These are phyloP conservation scores for Phytophthora boehmeriae DNA, from an alignment of 352 stramenopile species.

Conservation along the genomic window DNA sequence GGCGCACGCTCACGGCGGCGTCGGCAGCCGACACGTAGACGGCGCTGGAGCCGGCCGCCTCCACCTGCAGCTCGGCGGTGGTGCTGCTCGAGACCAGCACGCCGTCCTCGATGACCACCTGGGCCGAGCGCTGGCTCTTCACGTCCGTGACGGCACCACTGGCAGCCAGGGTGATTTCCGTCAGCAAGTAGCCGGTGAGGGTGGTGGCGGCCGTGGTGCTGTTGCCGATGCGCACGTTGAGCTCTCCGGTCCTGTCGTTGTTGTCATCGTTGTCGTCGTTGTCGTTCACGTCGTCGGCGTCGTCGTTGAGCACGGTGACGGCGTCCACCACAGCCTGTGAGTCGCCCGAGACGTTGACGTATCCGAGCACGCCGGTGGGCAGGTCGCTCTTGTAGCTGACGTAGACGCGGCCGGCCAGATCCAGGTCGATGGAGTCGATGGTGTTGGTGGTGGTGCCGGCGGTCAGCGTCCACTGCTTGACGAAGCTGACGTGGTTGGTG, in stretches of 20 bases:
- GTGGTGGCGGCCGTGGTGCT: neutral
- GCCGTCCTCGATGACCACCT: slow-evolving; percentile 8
- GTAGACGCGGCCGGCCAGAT: slow-evolving; percentile 8
- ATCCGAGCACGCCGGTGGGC: slow-evolving; percentile 7
- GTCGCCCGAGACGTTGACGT: slow-evolving; percentile 14
- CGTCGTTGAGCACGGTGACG: slow-evolving; percentile 5
- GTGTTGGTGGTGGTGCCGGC: neutral
- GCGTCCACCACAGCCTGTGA: slow-evolving; percentile 5
- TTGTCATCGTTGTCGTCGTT: neutral
- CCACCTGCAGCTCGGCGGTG: slow-evolving; percentile 5
- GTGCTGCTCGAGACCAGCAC: slow-evolving; percentile 13
- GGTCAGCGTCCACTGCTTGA: slow-evolving; percentile 20
- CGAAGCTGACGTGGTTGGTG: slow-evolving; percentile 1
- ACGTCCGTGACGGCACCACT: slow-evolving; percentile 8
- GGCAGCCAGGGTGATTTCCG: slow-evolving; percentile 10
- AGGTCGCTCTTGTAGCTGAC: slow-evolving; percentile 5
- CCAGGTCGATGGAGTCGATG: slow-evolving; percentile 11
- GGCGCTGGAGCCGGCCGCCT: slow-evolving; percentile 5
- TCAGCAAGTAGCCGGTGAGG: slow-evolving; percentile 7
- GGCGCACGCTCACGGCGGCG: slow-evolving; percentile 5
- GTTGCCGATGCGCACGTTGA: slow-evolving; percentile 10
- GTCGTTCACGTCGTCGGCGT: neutral
- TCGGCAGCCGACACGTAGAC: slow-evolving; percentile 6
- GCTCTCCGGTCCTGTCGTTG: neutral
- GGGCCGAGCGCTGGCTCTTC: slow-evolving; percentile 2